Percentiles rank a stretch among this genome's conserved stretches.
Evolutionary conservation across 148 eudicot genomes (phyloP).

Genomic region (Hydrangea macrophylla): DNA sequence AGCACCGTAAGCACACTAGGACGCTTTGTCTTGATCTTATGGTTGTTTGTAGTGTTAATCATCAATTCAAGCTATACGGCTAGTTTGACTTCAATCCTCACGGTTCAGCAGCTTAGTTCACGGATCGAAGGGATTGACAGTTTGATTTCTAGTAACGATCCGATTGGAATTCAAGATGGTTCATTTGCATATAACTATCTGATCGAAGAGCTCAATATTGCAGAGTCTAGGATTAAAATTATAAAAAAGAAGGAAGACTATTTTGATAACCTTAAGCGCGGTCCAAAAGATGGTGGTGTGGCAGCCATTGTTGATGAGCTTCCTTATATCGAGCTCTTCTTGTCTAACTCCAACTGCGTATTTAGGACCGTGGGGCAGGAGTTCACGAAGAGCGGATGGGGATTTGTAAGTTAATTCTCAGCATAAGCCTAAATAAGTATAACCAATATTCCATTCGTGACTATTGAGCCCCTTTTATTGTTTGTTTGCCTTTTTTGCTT

Average conservation of each 20-base stretch:
- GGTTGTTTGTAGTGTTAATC: conserved; percentile 80
- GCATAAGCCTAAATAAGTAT: background rate
- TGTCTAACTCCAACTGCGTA: conserved; percentile 44
- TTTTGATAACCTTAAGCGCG: conserved; percentile 40
- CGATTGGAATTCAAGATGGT: conserved; percentile 84
- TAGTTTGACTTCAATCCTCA: conserved; percentile 85
- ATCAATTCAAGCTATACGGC: conserved; percentile 94
- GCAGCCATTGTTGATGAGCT: conserved; percentile 92
- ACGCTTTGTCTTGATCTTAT: conserved; percentile 63
- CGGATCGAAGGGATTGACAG: conserved; percentile 69
- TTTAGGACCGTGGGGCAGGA: conserved; percentile 71
- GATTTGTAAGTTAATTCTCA: conserved; percentile 67
- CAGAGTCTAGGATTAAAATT: conserved; percentile 45
- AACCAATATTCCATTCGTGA: too few relatives aligned
- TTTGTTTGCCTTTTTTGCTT: too few relatives aligned
- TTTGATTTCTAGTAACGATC: conserved; percentile 54
- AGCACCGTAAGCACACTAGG: conserved; percentile 75
- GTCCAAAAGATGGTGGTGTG: conserved; percentile 74
- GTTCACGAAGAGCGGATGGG: conserved; percentile 88
- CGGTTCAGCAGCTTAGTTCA: conserved; percentile 71
- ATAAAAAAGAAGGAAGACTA: conserved; percentile 47
- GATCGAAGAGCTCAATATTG: conserved; percentile 50
- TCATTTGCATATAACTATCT: conserved; percentile 73
- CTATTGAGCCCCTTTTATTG: too few relatives aligned
- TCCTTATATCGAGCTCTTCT: conserved; percentile 68